phyloP scores from a whole-genome alignment of 345 rosid species.

The Bruguiera parviflora region DNA sequence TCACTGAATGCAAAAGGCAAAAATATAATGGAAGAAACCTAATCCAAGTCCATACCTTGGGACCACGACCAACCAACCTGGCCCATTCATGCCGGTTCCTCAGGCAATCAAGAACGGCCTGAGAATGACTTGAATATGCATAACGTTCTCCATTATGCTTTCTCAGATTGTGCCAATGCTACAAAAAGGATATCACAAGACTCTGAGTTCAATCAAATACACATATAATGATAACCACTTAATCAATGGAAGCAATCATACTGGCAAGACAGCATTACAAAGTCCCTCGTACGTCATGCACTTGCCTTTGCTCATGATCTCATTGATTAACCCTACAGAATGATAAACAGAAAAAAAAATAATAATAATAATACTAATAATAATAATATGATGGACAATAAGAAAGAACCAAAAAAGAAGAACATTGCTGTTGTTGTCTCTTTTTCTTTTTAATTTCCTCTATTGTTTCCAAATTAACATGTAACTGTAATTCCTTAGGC shows the following conservation, averaged over 20 bases:
- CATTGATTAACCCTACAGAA: constrained; percentile 64
- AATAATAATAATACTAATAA: neutral
- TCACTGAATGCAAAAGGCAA: too few relatives aligned
- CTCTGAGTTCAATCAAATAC: constrained; percentile 7
- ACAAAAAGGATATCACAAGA: constrained; percentile 23
- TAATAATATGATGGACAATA: neutral
- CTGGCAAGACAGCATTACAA: constrained; percentile 91
- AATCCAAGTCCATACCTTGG: constrained; percentile 54
- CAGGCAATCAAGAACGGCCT: constrained; percentile 98
- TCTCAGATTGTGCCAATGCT: constrained; percentile 97
- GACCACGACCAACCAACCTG: constrained; percentile 94
- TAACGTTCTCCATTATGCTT: constrained; percentile 98
- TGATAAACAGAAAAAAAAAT: neutral
- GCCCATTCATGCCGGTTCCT: constrained; percentile 98
- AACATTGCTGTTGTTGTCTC: neutral
- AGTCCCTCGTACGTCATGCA: constrained; percentile 94
- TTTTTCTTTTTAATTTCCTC: neutral
- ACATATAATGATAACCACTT: constrained; percentile 10
- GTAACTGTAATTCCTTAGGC: neutral
- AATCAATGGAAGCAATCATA: constrained; percentile 29
- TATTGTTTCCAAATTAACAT: neutral
- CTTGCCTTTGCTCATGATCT: constrained; percentile 90
- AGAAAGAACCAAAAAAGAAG: neutral
- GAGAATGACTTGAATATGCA: constrained; percentile 96
- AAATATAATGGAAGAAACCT: neutral